Percentiles rank a stretch among this genome's conserved stretches.
These are phyloP conservation scores for Suillus fuscotomentosus DNA, from an alignment of 768 basidiomycete species.

Conservation along the genomic window DNA sequence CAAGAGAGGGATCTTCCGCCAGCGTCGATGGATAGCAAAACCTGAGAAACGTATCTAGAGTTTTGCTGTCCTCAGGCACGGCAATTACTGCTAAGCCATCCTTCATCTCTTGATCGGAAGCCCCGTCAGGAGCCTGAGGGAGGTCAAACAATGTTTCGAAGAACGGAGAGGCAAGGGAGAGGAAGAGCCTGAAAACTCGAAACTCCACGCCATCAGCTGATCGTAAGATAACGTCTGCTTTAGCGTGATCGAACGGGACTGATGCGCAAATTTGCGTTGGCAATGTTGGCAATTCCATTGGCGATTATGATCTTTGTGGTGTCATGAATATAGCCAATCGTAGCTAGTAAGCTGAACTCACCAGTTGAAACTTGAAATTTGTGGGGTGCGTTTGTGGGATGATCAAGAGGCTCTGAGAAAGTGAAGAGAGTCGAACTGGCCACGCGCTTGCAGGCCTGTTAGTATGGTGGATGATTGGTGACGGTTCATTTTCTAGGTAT, in stretches of 20 bases:
- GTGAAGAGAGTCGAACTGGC: neutral
- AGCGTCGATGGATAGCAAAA: slow-evolving; percentile 1
- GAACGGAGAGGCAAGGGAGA: slow-evolving; percentile 34
- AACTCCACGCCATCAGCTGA: slow-evolving; percentile 31
- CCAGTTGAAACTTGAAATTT: neutral
- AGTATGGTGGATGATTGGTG: too few relatives aligned
- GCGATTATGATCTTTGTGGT: neutral
- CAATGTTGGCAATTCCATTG: neutral
- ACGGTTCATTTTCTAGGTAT: too few relatives aligned
- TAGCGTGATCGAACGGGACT: slow-evolving; percentile 23
- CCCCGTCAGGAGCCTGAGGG: neutral
- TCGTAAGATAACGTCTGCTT: slow-evolving; percentile 24
- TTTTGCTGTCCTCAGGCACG: neutral
- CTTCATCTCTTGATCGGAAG: neutral
- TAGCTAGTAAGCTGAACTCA: neutral
- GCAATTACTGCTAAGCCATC: neutral
- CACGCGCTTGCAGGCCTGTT: neutral
- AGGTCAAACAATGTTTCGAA: slow-evolving; percentile 31
- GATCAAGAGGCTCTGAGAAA: neutral
- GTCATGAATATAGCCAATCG: neutral
- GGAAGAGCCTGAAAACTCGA: slow-evolving; percentile 31
- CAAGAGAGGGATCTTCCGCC: neutral
- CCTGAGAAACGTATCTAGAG: neutral
- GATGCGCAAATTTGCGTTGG: slow-evolving; percentile 7
- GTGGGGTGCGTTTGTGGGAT: neutral